Percentiles rank a stretch among this genome's conserved stretches.
These are phyloP conservation scores for Boletus coccyginus DNA, from an alignment of 768 basidiomycete genomes.

Conservation along the genomic window DNA sequence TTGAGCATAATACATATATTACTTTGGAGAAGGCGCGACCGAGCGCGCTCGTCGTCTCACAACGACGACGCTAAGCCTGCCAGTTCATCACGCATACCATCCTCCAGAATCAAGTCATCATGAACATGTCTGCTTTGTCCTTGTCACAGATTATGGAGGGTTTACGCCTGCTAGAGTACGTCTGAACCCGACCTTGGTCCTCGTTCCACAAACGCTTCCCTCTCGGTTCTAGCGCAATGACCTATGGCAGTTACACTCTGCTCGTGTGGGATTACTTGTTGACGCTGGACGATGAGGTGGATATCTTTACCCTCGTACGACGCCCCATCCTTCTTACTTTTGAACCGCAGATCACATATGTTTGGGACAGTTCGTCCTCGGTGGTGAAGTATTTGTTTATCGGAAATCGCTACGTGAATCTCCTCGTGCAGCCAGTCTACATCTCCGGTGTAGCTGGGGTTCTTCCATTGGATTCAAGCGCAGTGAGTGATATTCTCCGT, in stretches of 20 bases:
- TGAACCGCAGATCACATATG: not conserved
- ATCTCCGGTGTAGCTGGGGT: not conserved
- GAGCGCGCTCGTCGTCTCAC: not conserved
- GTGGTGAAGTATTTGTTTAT: not conserved
- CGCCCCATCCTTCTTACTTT: not conserved
- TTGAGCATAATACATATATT: not conserved
- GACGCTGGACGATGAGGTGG: too few relatives aligned
- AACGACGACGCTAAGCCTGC: not conserved
- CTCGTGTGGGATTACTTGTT: too few relatives aligned
- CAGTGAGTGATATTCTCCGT: not conserved
- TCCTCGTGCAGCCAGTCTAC: not conserved
- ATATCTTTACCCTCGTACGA: too few relatives aligned
- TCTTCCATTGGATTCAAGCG: not conserved
- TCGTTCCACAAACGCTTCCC: too few relatives aligned
- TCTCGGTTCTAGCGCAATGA: too few relatives aligned
- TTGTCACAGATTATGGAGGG: too few relatives aligned
- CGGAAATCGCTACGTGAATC: constrained; percentile 5
- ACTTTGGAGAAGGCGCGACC: not conserved
- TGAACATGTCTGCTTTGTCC: too few relatives aligned
- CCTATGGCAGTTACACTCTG: too few relatives aligned
- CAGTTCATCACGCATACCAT: too few relatives aligned
- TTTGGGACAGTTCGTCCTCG: not conserved
- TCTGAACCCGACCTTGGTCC: too few relatives aligned
- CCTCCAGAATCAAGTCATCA: too few relatives aligned
- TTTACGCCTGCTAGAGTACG: too few relatives aligned